A percentile compares a stretch with the other conserved stretches of the same genome.
Evolutionary conservation across 164 flowering plant species (phyloP).

Genomic region (Vitis rotundifolia): DNA sequence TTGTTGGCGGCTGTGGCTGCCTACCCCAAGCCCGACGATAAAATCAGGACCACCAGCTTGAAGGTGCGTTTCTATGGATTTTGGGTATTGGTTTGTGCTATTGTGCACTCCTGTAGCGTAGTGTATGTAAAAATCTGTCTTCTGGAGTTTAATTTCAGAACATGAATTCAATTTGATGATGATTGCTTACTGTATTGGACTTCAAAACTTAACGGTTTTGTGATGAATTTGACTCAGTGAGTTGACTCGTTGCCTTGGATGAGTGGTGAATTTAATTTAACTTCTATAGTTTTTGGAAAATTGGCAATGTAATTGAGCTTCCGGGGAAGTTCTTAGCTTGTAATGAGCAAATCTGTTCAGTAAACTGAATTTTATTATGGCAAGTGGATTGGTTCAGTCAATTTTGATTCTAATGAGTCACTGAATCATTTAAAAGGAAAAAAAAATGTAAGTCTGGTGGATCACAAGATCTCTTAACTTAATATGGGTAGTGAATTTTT

Average conservation of each 20-base stretch:
- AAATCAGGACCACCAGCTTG: constrained; percentile 75
- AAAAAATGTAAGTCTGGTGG: too few relatives aligned
- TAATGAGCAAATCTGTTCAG: too few relatives aligned
- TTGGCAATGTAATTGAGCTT: too few relatives aligned
- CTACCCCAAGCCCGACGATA: constrained; percentile 88
- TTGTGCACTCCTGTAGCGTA: background rate
- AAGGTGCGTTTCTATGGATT: constrained; percentile 38
- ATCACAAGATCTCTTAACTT: too few relatives aligned
- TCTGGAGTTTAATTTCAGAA: background rate
- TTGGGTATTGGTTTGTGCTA: background rate
- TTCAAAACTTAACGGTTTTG: background rate
- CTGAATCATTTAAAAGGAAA: too few relatives aligned
- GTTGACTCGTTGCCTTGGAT: background rate
- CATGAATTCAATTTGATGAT: background rate
- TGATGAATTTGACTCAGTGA: background rate
- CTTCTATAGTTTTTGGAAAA: too few relatives aligned
- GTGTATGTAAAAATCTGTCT: background rate
- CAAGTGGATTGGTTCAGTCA: too few relatives aligned
- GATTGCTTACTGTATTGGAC: background rate
- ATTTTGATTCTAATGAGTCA: too few relatives aligned
- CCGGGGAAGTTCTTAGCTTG: too few relatives aligned
- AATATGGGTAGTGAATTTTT: too few relatives aligned
- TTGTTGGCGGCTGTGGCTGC: constrained; percentile 72
- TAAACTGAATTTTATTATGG: too few relatives aligned
- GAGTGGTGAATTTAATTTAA: too few relatives aligned